phyloP scores from a whole-genome alignment of 805 yeast species.

The Saccharomycopsis vini region DNA sequence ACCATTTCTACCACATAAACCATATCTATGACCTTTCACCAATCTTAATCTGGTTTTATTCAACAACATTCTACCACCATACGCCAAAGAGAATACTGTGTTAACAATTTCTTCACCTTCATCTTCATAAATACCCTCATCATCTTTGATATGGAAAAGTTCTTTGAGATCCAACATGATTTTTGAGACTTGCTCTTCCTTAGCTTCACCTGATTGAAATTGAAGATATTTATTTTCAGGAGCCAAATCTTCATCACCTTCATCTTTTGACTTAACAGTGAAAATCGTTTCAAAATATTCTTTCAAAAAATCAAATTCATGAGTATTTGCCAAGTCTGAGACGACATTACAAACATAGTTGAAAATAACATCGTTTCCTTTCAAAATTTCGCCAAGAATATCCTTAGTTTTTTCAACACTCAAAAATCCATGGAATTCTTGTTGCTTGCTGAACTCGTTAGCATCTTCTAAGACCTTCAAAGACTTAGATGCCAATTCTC shows the following conservation, averaged over 20 bases:
- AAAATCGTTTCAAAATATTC: slow-evolving; percentile 41
- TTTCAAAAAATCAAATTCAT: slow-evolving; percentile 54
- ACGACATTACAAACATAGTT: slow-evolving; percentile 46
- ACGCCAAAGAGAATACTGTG: slow-evolving; percentile 90
- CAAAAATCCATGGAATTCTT: slow-evolving; percentile 71
- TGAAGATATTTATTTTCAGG: slow-evolving; percentile 19
- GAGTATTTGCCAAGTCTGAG: slow-evolving; percentile 60
- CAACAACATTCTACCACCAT: slow-evolving; percentile 93
- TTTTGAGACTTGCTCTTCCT: slow-evolving; percentile 33
- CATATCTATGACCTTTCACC: slow-evolving; percentile 92
- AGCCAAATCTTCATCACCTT: slow-evolving; percentile 19
- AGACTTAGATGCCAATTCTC: slow-evolving; percentile 88
- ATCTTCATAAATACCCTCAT: slow-evolving; percentile 49
- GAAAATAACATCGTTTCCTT: slow-evolving; percentile 30
- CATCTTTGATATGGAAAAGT: slow-evolving; percentile 45
- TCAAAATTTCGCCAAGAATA: slow-evolving; percentile 27
- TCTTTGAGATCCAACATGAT: slow-evolving; percentile 42
- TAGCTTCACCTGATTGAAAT: slow-evolving; percentile 28
- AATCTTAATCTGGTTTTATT: slow-evolving; percentile 86
- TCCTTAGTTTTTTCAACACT: slow-evolving; percentile 42
- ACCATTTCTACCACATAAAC: slow-evolving; percentile 97
- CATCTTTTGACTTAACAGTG: slow-evolving; percentile 26
- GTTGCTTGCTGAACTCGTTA: slow-evolving; percentile 47
- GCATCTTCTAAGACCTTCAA: slow-evolving; percentile 74
- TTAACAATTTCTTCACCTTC: slow-evolving; percentile 90